These are phyloP conservation scores for Corinectria fuckeliana DNA, from an alignment of 2,329 filamentous ascomycete genomes.

Conservation along the genomic window DNA sequence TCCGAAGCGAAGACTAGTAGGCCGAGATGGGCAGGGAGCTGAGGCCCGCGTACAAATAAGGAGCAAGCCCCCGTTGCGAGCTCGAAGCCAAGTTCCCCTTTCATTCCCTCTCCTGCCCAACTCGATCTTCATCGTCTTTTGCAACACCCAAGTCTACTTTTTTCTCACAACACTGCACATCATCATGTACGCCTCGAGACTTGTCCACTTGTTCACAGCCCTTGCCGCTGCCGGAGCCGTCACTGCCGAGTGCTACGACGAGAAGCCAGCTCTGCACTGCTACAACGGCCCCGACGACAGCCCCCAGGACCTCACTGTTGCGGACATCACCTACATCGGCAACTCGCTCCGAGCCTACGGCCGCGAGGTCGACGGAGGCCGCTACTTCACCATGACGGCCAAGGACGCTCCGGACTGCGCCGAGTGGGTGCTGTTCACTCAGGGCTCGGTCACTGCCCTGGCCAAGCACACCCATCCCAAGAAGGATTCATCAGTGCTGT, in stretches of 20 bases:
- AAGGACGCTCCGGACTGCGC: conserved; percentile 26
- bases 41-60: neutral
- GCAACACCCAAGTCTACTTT: neutral
- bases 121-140: too few relatives aligned
- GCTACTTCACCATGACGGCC: conserved; percentile 28
- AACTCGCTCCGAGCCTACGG: conserved; percentile 20
- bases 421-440: conserved; percentile 32
- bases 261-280: conserved; percentile 21
- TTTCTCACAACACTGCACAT: neutral
- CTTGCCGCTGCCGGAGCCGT: neutral
- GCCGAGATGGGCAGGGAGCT: neutral
- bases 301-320: conserved; percentile 26
- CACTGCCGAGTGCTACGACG: conserved; percentile 5
- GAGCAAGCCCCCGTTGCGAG: neutral
- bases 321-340: conserved; percentile 28
- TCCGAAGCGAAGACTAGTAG: neutral
- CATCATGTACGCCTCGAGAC: neutral
- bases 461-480: conserved; percentile 35
- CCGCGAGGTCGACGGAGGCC: neutral
- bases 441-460: conserved; percentile 27
- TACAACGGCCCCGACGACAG: conserved; percentile 25
- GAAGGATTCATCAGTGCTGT: conserved; percentile 31
- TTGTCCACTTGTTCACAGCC: neutral
- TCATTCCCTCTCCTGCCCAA: neutral
- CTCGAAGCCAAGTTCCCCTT: too few relatives aligned